phyloP scores from a whole-genome alignment of 2,329 filamentous ascomycete species.

The Neoscytalidium dimidiatum region DNA sequence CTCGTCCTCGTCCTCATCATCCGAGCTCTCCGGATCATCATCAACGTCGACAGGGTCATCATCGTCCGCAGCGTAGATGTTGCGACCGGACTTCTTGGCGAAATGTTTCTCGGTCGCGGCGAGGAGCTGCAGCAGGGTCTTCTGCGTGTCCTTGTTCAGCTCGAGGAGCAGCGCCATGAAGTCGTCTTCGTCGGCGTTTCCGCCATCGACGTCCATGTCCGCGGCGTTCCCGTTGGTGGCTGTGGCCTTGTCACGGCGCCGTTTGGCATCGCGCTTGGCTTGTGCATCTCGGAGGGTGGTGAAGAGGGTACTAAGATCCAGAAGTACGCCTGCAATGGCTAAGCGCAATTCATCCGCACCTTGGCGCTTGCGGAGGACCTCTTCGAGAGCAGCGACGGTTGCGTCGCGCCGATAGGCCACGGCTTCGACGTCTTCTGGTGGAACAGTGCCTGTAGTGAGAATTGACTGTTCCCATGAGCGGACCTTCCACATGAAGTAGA shows the following conservation, averaged over 20 bases:
- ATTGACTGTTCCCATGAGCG: conserved; percentile 49
- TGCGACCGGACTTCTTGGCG: conserved; percentile 36
- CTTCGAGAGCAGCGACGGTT: conserved; percentile 52
- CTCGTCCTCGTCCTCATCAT: conserved; percentile 49
- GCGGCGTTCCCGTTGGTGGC: conserved; percentile 26
- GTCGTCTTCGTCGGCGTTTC: conserved; percentile 52
- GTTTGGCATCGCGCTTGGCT: conserved; percentile 30
- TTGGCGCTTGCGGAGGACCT: conserved; percentile 52
- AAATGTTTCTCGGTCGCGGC: conserved; percentile 72
- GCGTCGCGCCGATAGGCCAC: conserved; percentile 53
- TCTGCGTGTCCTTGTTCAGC: conserved; percentile 63
- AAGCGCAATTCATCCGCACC: conserved; percentile 78
- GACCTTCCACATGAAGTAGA: conserved; percentile 96
- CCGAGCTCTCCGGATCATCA: conserved; percentile 62
- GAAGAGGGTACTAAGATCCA: conserved; percentile 82
- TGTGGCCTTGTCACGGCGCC: not conserved
- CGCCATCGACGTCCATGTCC: conserved; percentile 29
- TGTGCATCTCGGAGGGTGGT: conserved; percentile 61
- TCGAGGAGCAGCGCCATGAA: conserved; percentile 68
- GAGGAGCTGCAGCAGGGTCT: conserved; percentile 74
- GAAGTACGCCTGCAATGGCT: conserved; percentile 71
- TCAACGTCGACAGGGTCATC: conserved; percentile 71
- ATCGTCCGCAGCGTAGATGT: conserved; percentile 51
- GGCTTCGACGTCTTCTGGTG: conserved; percentile 61
- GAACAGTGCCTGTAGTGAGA: conserved; percentile 47